Base-by-base conservation (phyloP, 768 basidiomycete genomes). In the Coprinopsis cinerea region DNA sequence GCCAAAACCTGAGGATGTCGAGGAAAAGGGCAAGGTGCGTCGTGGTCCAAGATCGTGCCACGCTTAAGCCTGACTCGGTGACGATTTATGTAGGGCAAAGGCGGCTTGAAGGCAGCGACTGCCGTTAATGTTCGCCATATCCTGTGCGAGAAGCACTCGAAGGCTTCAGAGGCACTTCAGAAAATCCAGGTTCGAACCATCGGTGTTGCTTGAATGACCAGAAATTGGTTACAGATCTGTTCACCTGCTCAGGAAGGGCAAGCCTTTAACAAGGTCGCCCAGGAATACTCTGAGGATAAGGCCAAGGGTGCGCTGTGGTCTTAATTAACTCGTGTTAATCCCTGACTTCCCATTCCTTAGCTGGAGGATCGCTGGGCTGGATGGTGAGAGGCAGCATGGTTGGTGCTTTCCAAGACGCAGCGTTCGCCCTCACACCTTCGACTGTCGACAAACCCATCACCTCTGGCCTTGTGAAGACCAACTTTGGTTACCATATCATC, bases 221-320 rank as follows among this genome's bases (percentile, higher is more conserved):
- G 20, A 34, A 52, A 11, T 4, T 34, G 4, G 30, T 40, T 35
- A 43, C 41, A 49, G 44, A 30, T 7, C 25, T 17, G 23, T 37
- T 40, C 26, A 53, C 34, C 26, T 35, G 22, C 28, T 22, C 28
- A 77, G 86, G 83, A 79, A 53, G 90, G 90, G 20, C 79, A 86
- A 58, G 68, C 86, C 10, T 92, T 92, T 61, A 86, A 91, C 67
- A 92, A 90, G 64, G 86, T 91, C 27, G 90, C 90, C 4, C 84
- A 90, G 60, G 90, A 91, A 59, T 92, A 88, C 56, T 92, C 91
- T 1, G 89, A 91, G 64, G 90, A 92, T 67, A 92, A 92, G 61
- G 90, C 90, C 4, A 92, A 91, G 76, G 78, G 89, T 85, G 49
- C 35, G 48, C 40, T 25, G 27, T 24, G 34, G 27, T 30, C 30